A percentile compares a stretch with the other conserved stretches of the same genome.
These are phyloP conservation scores for Pichia cactophila DNA, from an alignment of 1,139 yeast genomes.

Conservation along the genomic window DNA sequence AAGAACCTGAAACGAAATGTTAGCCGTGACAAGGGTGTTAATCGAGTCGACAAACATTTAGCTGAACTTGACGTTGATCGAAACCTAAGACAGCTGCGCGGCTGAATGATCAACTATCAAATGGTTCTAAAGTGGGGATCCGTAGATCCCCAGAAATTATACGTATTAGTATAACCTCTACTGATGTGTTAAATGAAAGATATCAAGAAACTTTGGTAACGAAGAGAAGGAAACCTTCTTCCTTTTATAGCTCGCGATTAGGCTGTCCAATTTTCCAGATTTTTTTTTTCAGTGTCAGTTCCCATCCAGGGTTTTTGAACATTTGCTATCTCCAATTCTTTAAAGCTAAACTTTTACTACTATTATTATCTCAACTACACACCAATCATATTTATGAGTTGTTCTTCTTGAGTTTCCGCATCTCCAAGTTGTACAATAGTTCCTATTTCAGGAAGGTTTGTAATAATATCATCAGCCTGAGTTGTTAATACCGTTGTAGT, in stretches of 20 bases:
- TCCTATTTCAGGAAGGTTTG: conserved; percentile 12
- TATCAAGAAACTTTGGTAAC: not conserved
- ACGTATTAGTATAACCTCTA: conserved; percentile 68
- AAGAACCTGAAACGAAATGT: conserved; percentile 75
- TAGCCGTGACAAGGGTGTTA: conserved; percentile 58
- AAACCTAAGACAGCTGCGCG: conserved; percentile 30
- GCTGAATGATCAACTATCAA: conserved; percentile 27
- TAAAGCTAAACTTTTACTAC: too few species aligned
- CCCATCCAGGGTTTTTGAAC: not conserved
- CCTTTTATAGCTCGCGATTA: conserved; percentile 8
- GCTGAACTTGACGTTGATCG: conserved; percentile 38
- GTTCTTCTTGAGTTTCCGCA: conserved; percentile 22
- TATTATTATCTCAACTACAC: conserved; percentile 7
- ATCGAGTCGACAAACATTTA: conserved; percentile 51
- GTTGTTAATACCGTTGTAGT: not conserved
- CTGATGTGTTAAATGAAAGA: conserved; percentile 34
- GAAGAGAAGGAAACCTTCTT: not conserved
- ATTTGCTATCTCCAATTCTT: too few species aligned
- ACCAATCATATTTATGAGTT: conserved; percentile 22
- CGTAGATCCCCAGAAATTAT: conserved; percentile 27
- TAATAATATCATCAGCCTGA: not conserved
- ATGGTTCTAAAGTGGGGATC: conserved; percentile 41
- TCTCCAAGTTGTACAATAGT: conserved; percentile 26
- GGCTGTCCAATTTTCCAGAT: not conserved
- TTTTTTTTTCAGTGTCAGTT: not conserved